phyloP scores from a whole-genome alignment of 2,329 filamentous ascomycete species.

The Exutisphaerella laricina region DNA sequence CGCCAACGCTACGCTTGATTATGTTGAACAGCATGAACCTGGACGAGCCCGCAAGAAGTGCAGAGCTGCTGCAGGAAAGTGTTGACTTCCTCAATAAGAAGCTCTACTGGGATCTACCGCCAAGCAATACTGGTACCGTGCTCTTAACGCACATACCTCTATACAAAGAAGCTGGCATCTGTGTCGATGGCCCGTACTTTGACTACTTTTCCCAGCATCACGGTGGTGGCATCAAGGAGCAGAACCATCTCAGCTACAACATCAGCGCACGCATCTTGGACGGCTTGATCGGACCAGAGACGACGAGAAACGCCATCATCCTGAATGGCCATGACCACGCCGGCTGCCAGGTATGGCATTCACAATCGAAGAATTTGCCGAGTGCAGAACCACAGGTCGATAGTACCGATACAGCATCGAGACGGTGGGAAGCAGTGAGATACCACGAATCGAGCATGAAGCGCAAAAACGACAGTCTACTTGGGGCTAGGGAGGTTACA shows the following conservation, averaged over 20 bases:
- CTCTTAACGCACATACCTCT: slow-evolving; percentile 89
- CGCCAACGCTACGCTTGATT: slow-evolving; percentile 71
- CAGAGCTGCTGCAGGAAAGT: slow-evolving; percentile 65
- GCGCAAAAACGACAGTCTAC: slow-evolving; percentile 25
- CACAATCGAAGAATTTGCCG: slow-evolving; percentile 17
- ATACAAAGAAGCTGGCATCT: slow-evolving; percentile 75
- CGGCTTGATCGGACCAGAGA: slow-evolving; percentile 74
- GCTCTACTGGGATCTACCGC: slow-evolving; percentile 11
- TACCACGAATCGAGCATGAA: slow-evolving; percentile 13
- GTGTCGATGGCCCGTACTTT: slow-evolving; percentile 79
- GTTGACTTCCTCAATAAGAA: slow-evolving; percentile 56
- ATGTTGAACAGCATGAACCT: slow-evolving; percentile 92
- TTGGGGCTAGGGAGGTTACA: slow-evolving; percentile 79
- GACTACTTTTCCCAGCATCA: slow-evolving; percentile 62
- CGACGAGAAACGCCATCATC: slow-evolving; percentile 67
- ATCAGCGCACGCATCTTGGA: slow-evolving; percentile 68
- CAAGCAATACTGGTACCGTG: slow-evolving; percentile 58
- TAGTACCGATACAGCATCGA: slow-evolving; percentile 4
- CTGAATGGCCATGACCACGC: slow-evolving; percentile 93
- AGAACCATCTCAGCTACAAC: slow-evolving; percentile 77
- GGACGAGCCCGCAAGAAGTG: slow-evolving; percentile 69
- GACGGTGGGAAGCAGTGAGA: slow-evolving; percentile 20
- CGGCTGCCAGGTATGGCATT: slow-evolving; percentile 82
- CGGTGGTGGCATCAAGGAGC: slow-evolving; percentile 71
- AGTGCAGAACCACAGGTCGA: slow-evolving; percentile 1